Evolutionary conservation across 805 yeast genomes (phyloP).

Genomic region (Vanderwaltozyma tropicalis): DNA sequence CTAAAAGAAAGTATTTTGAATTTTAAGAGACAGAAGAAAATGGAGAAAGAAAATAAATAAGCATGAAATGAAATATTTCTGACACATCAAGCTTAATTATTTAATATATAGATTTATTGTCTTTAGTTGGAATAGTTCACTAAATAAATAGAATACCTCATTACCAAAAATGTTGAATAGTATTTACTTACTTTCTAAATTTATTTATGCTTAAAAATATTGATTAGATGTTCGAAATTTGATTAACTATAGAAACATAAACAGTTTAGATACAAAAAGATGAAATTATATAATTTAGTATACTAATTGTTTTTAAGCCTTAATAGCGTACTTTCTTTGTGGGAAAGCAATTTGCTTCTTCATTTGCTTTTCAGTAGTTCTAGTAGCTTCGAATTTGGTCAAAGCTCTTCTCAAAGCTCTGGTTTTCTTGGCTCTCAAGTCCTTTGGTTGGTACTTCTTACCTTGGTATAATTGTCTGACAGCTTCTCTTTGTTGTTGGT

Average conservation of each 20-base stretch:
- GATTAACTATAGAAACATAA: not conserved
- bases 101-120: no score
- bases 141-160: no score
- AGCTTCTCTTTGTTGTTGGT: constrained; percentile 90
- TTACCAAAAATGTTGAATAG: no score
- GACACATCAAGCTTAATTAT: no score
- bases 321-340: constrained; percentile 95
- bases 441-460: constrained; percentile 95
- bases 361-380: constrained; percentile 77
- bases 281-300: constrained; percentile 3
- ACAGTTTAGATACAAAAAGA: constrained; percentile 1
- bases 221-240: constrained; percentile 2
- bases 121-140: no score
- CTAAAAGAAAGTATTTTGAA: constrained; percentile 50
- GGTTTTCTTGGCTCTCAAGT: constrained; percentile 98
- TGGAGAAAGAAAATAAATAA: constrained; percentile 6
- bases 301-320: constrained; percentile 54
- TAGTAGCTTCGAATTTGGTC: constrained; percentile 74
- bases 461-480: constrained; percentile 92
- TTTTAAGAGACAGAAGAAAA: constrained; percentile 40
- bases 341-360: constrained; percentile 95
- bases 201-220: no score
- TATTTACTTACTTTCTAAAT: no score
- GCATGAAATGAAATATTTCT: not conserved
- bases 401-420: constrained; percentile 98